A percentile compares a stretch with the other conserved stretches of the same genome.
Conservation (phyloP, 139 green algal genomes). For the Yamagishiella unicocca region DNA sequence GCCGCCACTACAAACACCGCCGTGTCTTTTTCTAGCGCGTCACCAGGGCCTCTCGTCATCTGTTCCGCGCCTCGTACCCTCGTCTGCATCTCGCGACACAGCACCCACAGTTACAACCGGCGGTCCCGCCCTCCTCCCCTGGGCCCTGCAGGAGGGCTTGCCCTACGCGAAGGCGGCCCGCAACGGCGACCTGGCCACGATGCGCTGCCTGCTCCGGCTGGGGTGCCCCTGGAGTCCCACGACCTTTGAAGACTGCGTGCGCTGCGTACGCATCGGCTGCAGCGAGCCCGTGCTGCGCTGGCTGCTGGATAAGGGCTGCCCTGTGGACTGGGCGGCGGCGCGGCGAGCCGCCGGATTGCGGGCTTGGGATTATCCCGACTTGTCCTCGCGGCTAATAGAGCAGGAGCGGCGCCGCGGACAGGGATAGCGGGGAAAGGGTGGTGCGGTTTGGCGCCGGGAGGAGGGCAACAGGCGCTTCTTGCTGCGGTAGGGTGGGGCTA, state of each 20-base stretch:
- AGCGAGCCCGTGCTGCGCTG: background rate
- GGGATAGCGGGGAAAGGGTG: background rate
- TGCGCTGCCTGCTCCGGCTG: background rate
- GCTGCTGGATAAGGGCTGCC: background rate
- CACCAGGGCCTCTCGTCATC: too few relatives aligned
- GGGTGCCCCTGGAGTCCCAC: background rate
- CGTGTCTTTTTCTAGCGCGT: too few relatives aligned
- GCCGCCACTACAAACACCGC: too few relatives aligned
- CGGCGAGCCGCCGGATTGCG: background rate
- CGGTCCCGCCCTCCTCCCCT: too few relatives aligned
- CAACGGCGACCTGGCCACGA: background rate
- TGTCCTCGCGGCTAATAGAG: background rate
- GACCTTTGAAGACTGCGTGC: too few relatives aligned
- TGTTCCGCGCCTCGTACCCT: too few relatives aligned
- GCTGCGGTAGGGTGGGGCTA: too few relatives aligned
- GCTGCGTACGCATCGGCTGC: too few relatives aligned
- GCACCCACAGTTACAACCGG: too few relatives aligned
- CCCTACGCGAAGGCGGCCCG: background rate
- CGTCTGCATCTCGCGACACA: too few relatives aligned
- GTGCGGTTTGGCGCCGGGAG: too few relatives aligned
- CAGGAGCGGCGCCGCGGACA: background rate
- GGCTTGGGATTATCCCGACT: background rate
- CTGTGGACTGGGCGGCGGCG: background rate
- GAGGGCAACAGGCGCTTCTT: too few relatives aligned
- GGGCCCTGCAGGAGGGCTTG: background rate